Evolutionary conservation across 495 filamentous ascomycete genomes (phyloP).

Genomic region (Friedmanniomyces endolithicus): DNA sequence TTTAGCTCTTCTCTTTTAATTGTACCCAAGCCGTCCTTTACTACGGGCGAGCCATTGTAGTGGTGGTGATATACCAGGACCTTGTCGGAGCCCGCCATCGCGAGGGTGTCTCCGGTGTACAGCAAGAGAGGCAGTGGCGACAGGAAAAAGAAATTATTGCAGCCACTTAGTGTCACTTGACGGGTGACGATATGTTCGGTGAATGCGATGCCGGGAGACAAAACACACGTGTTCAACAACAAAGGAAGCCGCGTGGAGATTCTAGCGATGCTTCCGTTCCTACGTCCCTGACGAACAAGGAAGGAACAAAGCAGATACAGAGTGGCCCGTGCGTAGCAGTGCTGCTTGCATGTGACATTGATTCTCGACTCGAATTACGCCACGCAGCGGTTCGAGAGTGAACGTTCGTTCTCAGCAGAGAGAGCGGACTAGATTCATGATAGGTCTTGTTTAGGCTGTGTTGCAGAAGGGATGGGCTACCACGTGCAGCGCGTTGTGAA

Average conservation of each 20-base stretch:
- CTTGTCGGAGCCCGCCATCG: constrained; percentile 1
- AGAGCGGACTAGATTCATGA: too few species aligned
- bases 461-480: too few species aligned
- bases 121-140: too few species aligned
- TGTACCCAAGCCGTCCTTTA: constrained; percentile 1
- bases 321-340: background rate
- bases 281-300: background rate
- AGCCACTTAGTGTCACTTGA: too few species aligned
- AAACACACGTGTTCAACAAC: background rate
- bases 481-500: too few species aligned
- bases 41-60: background rate
- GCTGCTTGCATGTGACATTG: too few species aligned
- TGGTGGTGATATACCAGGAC: constrained; percentile 13
- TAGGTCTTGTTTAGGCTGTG: too few species aligned
- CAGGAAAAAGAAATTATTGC: too few species aligned
- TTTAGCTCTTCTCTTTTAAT: constrained; percentile 1
- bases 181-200: background rate
- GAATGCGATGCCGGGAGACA: background rate
- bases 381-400: too few species aligned
- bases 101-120: too few species aligned
- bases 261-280: background rate
- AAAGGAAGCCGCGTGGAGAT: background rate
- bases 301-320: background rate
- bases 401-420: too few species aligned
- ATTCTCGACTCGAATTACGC: too few species aligned